Percentiles rank a stretch among this genome's conserved stretches.
Evolutionary conservation across 192 early-diverging fungal genomes (phyloP).

Genomic region (Entomortierella lignicola): DNA sequence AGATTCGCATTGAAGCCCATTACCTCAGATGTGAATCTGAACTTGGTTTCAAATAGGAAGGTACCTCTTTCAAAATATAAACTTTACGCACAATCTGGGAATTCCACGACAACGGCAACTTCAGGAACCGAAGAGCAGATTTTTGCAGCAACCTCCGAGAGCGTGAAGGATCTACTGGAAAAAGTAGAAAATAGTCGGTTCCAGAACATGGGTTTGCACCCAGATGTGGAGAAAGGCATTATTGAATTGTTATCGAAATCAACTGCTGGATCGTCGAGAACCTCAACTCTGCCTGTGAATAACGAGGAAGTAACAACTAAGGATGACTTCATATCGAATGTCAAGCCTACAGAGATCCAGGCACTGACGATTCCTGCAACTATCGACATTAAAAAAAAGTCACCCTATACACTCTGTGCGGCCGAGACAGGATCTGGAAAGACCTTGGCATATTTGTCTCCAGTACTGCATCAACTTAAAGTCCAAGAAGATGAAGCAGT

Average conservation of each 20-base stretch:
- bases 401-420: constrained; percentile 73
- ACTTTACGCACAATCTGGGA: constrained; percentile 14
- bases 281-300: not conserved
- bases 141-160: constrained; percentile 37
- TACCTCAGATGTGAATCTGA: constrained; percentile 61
- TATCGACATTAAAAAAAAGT: constrained; percentile 51
- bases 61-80: constrained; percentile 35
- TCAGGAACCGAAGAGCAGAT: constrained; percentile 3
- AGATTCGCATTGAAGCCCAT: constrained; percentile 68
- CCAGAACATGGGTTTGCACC: constrained; percentile 71
- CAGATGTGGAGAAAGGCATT: constrained; percentile 65
- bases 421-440: constrained; percentile 96
- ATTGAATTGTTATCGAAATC: constrained; percentile 33
- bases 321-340: not conserved
- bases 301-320: too few relatives aligned
- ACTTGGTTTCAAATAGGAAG: constrained; percentile 33
- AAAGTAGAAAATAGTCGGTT: constrained; percentile 58
- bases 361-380: constrained; percentile 83
- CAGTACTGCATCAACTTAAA: constrained; percentile 82
- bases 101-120: not conserved
- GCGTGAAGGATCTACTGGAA: constrained; percentile 32
- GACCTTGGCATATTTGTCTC: constrained; percentile 88
- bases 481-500: constrained; percentile 65
- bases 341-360: constrained; percentile 86
- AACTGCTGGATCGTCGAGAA: constrained; percentile 1